phyloP scores from a whole-genome alignment of 192 early-diverging fungal species.

The Gorgonomyces haynaldii region DNA sequence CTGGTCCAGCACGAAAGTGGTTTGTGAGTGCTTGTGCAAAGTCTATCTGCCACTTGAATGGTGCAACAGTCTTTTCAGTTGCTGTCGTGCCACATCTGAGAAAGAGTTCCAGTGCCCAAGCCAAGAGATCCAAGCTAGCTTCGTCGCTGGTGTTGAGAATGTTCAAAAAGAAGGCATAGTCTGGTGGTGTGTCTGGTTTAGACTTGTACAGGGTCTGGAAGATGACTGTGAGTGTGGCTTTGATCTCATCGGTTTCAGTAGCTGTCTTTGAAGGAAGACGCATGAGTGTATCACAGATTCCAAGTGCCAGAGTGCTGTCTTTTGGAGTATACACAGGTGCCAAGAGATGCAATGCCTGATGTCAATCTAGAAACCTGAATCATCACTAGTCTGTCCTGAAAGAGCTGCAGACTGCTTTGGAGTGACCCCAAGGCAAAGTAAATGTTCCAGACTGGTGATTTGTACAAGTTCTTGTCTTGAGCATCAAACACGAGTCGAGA shows the following conservation, averaged over 20 bases:
- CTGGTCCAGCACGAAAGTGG: constrained; percentile 40
- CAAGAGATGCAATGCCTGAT: constrained; percentile 34
- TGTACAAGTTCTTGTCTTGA: constrained; percentile 36
- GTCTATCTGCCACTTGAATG: constrained; percentile 14
- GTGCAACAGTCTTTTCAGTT: constrained; percentile 1
- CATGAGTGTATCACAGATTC: constrained; percentile 28
- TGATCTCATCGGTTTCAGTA: constrained; percentile 33
- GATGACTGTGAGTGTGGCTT: constrained; percentile 26
- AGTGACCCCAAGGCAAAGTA: constrained; percentile 38
- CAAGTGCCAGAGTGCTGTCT: constrained; percentile 28
- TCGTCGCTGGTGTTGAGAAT: constrained; percentile 38
- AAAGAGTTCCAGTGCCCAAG: constrained; percentile 40
- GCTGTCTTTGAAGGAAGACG: constrained; percentile 28
- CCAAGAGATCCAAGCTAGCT: constrained; percentile 37
- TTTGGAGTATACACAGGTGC: constrained; percentile 26
- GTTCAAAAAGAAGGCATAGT: constrained; percentile 32
- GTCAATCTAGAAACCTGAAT: constrained; percentile 24
- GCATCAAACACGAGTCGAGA: constrained; percentile 37
- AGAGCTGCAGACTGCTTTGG: constrained; percentile 29
- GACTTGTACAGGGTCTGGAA: constrained; percentile 18
- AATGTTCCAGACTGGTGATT: constrained; percentile 44
- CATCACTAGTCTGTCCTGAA: constrained; percentile 42
- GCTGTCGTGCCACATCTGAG: constrained; percentile 10
- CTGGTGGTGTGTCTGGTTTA: constrained; percentile 10
- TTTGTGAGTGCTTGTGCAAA: constrained; percentile 33